A percentile compares a stretch with the other conserved stretches of the same genome.
Evolutionary conservation across 768 basidiomycete genomes (phyloP).

Genomic region (Lyophyllum shimeji): DNA sequence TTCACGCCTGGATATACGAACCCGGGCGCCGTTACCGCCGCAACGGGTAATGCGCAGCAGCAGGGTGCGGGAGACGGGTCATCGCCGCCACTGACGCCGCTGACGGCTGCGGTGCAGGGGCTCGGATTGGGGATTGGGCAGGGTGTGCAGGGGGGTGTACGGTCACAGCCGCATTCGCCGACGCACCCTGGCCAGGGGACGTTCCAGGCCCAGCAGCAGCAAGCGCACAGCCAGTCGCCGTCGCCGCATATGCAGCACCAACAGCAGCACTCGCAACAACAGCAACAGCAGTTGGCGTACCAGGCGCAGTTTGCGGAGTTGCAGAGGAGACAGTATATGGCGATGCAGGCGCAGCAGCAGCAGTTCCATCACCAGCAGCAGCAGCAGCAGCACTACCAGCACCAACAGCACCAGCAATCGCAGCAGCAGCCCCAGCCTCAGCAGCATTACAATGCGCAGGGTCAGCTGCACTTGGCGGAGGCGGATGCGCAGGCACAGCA

Average conservation of each 20-base stretch:
- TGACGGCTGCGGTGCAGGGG: slow-evolving; percentile 25
- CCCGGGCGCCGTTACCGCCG: neutral
- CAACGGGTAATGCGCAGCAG: too few species aligned
- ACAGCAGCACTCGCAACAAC: slow-evolving; percentile 1
- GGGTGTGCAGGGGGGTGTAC: slow-evolving; percentile 14
- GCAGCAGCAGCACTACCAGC: slow-evolving; percentile 16
- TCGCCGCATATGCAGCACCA: neutral
- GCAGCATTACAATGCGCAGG: neutral
- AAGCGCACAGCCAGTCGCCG: slow-evolving; percentile 14
- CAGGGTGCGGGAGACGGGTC: neutral
- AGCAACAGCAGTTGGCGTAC: slow-evolving; percentile 18
- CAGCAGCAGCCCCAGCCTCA: neutral
- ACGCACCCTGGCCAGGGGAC: slow-evolving; percentile 22
- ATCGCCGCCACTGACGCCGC: slow-evolving; percentile 21
- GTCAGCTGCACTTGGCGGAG: neutral
- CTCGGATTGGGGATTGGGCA: slow-evolving; percentile 25
- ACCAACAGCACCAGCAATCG: neutral
- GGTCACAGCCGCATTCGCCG: slow-evolving; percentile 36
- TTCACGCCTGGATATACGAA: slow-evolving; percentile 20
- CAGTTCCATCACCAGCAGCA: slow-evolving; percentile 16
- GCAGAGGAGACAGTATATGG: slow-evolving; percentile 30
- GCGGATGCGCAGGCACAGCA: slow-evolving; percentile 20
- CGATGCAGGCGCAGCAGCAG: slow-evolving; percentile 18
- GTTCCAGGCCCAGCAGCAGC: slow-evolving; percentile 17
- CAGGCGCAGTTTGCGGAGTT: slow-evolving; percentile 23